A percentile compares a stretch with the other conserved stretches of the same genome.
Evolutionary conservation across 192 early-diverging fungal genomes (phyloP).

Genomic region (Powellomyces hirtus): DNA sequence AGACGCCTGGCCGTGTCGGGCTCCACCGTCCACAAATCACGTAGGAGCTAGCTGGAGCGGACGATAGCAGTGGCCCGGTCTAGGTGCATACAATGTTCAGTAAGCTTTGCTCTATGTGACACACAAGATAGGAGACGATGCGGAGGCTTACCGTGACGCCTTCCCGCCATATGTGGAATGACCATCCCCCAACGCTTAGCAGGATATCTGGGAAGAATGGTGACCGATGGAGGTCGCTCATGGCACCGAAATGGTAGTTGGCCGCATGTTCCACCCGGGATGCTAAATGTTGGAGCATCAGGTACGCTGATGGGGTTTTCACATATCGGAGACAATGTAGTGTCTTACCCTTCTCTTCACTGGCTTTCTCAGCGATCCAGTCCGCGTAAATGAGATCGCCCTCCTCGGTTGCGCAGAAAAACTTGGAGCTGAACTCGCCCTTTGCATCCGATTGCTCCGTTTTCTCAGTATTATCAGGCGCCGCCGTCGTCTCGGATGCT

Average conservation of each 20-base stretch:
- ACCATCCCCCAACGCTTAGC: conserved; percentile 59
- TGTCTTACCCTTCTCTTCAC: conserved; percentile 52
- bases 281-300: conserved; percentile 12
- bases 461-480: no score
- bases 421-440: conserved; percentile 42
- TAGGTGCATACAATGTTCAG: not conserved
- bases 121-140: not conserved
- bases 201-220: conserved; percentile 64
- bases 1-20: conserved; percentile 62
- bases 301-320: not conserved
- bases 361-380: conserved; percentile 57
- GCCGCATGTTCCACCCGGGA: conserved; percentile 53
- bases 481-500: no score
- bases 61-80: conserved; percentile 53
- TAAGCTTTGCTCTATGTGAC: not conserved
- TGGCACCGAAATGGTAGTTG: conserved; percentile 53
- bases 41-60: conserved; percentile 32
- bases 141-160: conserved; percentile 32
- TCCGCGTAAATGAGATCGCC: conserved; percentile 62
- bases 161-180: conserved; percentile 63
- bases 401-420: conserved; percentile 63
- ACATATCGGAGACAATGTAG: not conserved
- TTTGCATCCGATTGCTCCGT: conserved; percentile 18
- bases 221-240: conserved; percentile 58
- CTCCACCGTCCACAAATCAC: conserved; percentile 58